Evolutionary conservation across 768 basidiomycete species (phyloP), one percentile per base, ranked within the genome.

Genomic region (Mycena crocata): DNA sequence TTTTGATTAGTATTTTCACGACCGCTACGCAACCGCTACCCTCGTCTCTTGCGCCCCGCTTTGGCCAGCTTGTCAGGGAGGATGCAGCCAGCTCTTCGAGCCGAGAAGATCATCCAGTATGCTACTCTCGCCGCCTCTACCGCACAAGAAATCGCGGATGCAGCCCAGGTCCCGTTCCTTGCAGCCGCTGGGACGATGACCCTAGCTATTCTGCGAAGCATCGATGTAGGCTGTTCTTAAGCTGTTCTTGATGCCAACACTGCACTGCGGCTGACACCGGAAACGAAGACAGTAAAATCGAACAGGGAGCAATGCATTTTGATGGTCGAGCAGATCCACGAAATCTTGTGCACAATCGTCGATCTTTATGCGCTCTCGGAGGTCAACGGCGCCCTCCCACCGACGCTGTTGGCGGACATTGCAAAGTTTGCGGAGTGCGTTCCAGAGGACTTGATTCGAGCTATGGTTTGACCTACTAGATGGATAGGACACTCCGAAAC

Each of bases 301-400:
- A 35, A 52, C 34, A 37, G 37, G 51, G 51, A 24, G 12, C 34
- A 52, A 35, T 52, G 34, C 23, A 35, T 37, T 3, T 6, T 13
- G 8, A 56, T 56, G 54, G 39, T 56, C 26, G 54, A 56, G 19
- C 54, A 42, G 23, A 31, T 56, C 37, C 54, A 56, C 28, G 54
- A 56, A 12, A 56, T 56, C n/a, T 21, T 56, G 19, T 40, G 39
- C 54, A 42, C 37, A 1, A 56, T 56, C 15, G 13, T 30, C 26
- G 17, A 19, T 12, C 37, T 56, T 9, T 56, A 21, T 21, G 40
- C 54, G 19, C 23, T 24, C 7, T 37, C 51, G 5, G 31, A 50
- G 49, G 24, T 52, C 23, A 24, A 52, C 23, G 51, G 51, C 12
- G 34, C 24, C 23, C 31, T 56, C 13, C n/a, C 32, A 2, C 37